Evolutionary conservation across 225 moss, liverwort and hornwort genomes (phyloP), one percentile per base, ranked within the genome.

Genomic region (Anthoceros angustus): DNA sequence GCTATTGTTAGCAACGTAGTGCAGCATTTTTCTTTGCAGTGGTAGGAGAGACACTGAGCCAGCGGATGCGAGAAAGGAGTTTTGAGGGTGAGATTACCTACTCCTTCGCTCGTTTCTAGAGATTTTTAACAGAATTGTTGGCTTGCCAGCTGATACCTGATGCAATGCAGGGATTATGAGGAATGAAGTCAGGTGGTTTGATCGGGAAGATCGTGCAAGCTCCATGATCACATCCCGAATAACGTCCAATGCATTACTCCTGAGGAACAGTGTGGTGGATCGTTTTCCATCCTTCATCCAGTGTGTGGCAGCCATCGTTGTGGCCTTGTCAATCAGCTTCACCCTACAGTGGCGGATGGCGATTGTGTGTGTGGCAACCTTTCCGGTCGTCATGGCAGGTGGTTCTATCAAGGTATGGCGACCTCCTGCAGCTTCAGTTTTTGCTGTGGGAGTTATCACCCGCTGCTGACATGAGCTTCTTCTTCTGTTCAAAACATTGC

Each of bases 171-270:
- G 79, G 18, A 78, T 93, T 62, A 77, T 90, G 25, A 80, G 77
- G 25, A 83, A 87, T 61, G 90, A 93, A 71, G 62, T 93, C 24
- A 84, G 85, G 20, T 93, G 86, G 79, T 93, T 93, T 70, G 93
- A 93, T 67, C 74, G 82, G 23, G 81, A 84, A 61, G 82, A 79
- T 41, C 84, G 80, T 71, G 89, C 83, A 74, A 93, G 82, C 67
- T 87, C 79, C 66, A 70, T 87, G 72, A 79, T 93, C 71, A 79
- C 86, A 48, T 75, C 84, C 42, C 82, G 84, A 42, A 74, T 93
- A 65, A 78, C 89, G 20, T 62, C 76, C 40, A 84, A 93, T 70
- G 93, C 93, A 40, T 73, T 77, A 38, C 76, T 79, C 12, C 89
- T 93, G 60, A 79, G 87, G 64, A 79, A 84, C 18, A 86, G 82